Base-by-base conservation (phyloP, 1,284 basidiomycete genomes). In the Ceratobasidium sp. region DNA sequence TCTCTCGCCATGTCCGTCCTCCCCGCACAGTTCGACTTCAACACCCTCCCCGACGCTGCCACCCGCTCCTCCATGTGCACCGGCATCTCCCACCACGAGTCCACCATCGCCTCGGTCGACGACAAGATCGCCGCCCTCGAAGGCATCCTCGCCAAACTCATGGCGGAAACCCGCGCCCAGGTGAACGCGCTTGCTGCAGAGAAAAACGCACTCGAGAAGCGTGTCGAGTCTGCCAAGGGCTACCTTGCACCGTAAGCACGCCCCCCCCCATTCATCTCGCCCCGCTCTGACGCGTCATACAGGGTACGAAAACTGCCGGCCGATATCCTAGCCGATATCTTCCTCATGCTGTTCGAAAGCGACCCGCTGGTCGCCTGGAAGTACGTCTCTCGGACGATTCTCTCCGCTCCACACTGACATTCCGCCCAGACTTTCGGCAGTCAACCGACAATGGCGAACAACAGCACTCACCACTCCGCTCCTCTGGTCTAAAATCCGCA, bases 221-320 rank as follows among this genome's bases (percentile, higher is more conserved):
- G 81, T 45, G 81, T 87, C 50, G 78, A 80, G n/a, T 80, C 81
- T 41, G 81, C 83, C 0, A 79, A 83, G 77, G 88, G 88, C 1
- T 91, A 90, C 76, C 82, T 91, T 65, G 85, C 90, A 3, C 90
- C 90, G 67, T 71, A 39, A 58, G 67, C 26, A 50, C 14, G 1
- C 1, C 16, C 26, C 26, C 74, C 83, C 88, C 41, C 81, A 88
- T 50, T 81, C 92, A 21, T 90, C 90, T 2, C 81, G 84, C 41
- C 90, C 92, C 75, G 80, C 92, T 21, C 82, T 91, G 53, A 83
- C 87, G 61, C 84, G 87, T 74, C 92, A 75, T 92, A 91, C 77
- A 78, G 86, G 71, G 84, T 85, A 16, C 57, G 65, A 79, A 85
- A 84, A 76, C 91, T 91, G 9, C 52, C 59, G 75, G 87, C 90